Evolutionary conservation across 2,329 filamentous ascomycete genomes (phyloP), one percentile per base, ranked within the genome.

Genomic region (Cercospora sp.): DNA sequence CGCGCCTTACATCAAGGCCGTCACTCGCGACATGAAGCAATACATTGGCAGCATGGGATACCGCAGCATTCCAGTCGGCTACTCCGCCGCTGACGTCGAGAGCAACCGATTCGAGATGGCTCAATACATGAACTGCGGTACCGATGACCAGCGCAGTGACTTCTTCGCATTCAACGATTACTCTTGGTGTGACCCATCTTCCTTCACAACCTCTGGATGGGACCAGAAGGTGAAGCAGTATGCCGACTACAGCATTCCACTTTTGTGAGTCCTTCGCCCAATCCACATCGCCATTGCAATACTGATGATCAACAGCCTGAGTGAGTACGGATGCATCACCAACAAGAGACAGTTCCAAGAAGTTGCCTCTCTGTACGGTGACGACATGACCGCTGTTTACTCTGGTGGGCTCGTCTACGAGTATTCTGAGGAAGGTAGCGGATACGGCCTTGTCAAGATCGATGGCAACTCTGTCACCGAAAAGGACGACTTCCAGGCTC

Each of bases 381-480:
- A 80, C 20, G 79, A 97, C 68, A 98, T 98, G 94, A 93, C 90
- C 7, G 74, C 80, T 18, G 93, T 97, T 75, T 98, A 97, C 87
- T 97, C 94, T 48, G 95, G 95, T 76, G 95, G 95, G 79, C 87
- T 99, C 45, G 91, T 97, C 80, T 99, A 97, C 83, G 94, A 98
- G 82, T 99, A 97, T 84, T 90, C 91, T 9, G 83, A 91, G 76
- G 93, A 96, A 81, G 85, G 85, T 69, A 92, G 89, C 82, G 85
- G 89, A 57, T 98, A 89, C 80, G 94, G 94, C 72, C 89, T 96
- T 67, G 93, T 94, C 77, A 81, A 87, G 67, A 83, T 95, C 76
- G 77, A 80, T 58, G 86, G 85, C 70, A 74, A 79, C 71, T 75
- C 80, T 77, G 80, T 80, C 30, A 85, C 91, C 67, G 82, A 81